Percentiles rank a stretch among this genome's conserved stretches.
phyloP scores from a whole-genome alignment of 129 eudicot species.

The Sambucus nigra region DNA sequence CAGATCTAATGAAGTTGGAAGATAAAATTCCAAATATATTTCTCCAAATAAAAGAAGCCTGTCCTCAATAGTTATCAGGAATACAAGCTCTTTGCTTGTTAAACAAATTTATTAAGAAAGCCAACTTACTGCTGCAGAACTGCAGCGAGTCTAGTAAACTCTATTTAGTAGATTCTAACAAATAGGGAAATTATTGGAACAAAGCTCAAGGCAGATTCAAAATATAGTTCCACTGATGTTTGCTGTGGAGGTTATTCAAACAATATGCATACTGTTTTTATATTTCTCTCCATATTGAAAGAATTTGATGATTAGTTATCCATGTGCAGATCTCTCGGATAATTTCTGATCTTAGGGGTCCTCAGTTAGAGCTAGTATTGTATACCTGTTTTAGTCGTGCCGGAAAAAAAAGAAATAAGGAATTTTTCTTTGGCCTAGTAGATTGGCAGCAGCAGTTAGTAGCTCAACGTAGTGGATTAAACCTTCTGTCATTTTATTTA shows the following conservation, averaged over 20 bases:
- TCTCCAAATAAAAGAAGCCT: constrained; percentile 59
- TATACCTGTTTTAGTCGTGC: too few species aligned
- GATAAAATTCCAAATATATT: constrained; percentile 33
- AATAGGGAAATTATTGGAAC: constrained; percentile 35
- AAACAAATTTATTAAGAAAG: constrained; percentile 33
- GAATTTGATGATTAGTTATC: constrained; percentile 8
- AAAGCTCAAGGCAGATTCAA: constrained; percentile 53
- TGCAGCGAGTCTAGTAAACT: constrained; percentile 77
- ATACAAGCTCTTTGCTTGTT: constrained; percentile 53
- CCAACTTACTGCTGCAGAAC: constrained; percentile 38
- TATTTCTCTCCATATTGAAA: not conserved
- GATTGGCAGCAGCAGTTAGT: too few species aligned
- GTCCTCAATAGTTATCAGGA: constrained; percentile 76
- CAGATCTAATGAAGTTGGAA: constrained; percentile 34
- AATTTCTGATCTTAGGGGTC: constrained; percentile 30
- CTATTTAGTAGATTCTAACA: constrained; percentile 84
- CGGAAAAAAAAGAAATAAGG: too few species aligned
- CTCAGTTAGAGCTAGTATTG: too few species aligned
- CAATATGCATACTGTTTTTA: not conserved
- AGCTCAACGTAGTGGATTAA: too few species aligned
- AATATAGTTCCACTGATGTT: constrained; percentile 60
- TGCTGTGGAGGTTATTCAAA: constrained; percentile 52
- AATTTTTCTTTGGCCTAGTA: too few species aligned
- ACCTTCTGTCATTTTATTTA: too few species aligned
- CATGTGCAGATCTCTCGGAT: constrained; percentile 49